Evolutionary conservation across 192 early-diverging fungal genomes (phyloP), one percentile per base, ranked within the genome.

Genomic region (Linnemannia hyalina): DNA sequence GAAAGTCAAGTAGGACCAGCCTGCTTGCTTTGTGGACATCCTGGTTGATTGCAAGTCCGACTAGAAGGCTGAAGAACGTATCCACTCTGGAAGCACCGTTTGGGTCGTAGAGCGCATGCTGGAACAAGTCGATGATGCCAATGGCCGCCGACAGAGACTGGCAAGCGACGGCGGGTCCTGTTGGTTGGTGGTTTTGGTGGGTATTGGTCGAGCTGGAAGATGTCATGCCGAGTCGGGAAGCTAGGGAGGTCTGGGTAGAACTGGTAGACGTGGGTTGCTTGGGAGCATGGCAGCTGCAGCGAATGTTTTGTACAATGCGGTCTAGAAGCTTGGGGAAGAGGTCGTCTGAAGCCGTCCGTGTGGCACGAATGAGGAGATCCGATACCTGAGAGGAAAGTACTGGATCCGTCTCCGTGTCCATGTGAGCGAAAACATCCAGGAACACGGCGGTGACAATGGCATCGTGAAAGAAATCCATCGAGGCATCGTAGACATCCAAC

Each of bases 391-490:
- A 86, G 1, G 79, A 80, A 47, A 92, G 38, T 36, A 69, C 74
- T 8, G 29, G 29, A 41, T 92, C 88, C 26, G 80, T 82, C 74
- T 92, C 92, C 8, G 44, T 42, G 29, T 77, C 78, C 6, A 92
- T 72, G 22, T 70, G 73, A 5, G 77, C 81, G 65, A 91, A 88
- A 74, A 91, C 88, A 23, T 89, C 90, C 75, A 91, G 79, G 11
- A 93, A 87, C 32, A 91, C 87, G 29, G 47, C 81, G 46, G 77
- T 75, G 20, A 90, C 57, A 16, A 92, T 81, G 35, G 85, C 79
- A 44, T 92, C 90, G 4, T 81, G 73, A 73, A 90, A 91, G 74
- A 93, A 89, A 80, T 93, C 92, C 22, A 90, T 82, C 4, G 91
- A 88, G 16, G 89, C 77, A 41, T 86, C 82, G 80, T 89, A 93